A percentile compares a stretch with the other conserved stretches of the same genome.
phyloP scores from a whole-genome alignment of 2,329 filamentous ascomycete genomes.

The Leptodontidium sp. region DNA sequence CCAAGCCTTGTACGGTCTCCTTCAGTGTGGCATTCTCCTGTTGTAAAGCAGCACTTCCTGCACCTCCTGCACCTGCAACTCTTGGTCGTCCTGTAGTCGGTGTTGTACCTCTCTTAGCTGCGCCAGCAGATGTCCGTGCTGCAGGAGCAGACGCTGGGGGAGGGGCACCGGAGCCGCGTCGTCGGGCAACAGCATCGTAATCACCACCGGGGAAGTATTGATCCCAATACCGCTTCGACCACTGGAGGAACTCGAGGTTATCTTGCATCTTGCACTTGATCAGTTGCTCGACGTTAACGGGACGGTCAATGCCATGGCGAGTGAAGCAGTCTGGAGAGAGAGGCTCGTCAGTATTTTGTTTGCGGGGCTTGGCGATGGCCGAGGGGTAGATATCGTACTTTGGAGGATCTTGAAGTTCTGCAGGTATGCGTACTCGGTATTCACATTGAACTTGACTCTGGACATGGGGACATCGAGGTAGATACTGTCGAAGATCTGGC shows the following conservation, averaged over 20 bases:
- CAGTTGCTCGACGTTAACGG: constrained; percentile 85
- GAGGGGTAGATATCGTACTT: constrained; percentile 61
- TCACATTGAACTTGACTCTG: constrained; percentile 98
- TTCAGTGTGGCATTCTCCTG: constrained; percentile 89
- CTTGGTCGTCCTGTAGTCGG: constrained; percentile 53
- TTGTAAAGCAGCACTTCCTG: constrained; percentile 75
- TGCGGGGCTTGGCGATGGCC: constrained; percentile 17
- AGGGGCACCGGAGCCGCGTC: constrained; percentile 77
- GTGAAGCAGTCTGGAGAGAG: constrained; percentile 74
- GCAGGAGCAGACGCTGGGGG: constrained; percentile 57
- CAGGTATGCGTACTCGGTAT: constrained; percentile 95
- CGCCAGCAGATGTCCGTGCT: constrained; percentile 55
- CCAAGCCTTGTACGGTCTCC: constrained; percentile 92
- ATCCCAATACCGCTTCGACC: constrained; percentile 97
- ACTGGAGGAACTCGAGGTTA: constrained; percentile 98
- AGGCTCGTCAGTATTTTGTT: constrained; percentile 23
- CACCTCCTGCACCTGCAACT: constrained; percentile 57
- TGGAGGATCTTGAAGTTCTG: constrained; percentile 99
- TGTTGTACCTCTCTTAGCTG: constrained; percentile 54
- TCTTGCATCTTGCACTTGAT: constrained; percentile 99
- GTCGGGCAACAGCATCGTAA: constrained; percentile 87
- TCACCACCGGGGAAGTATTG: constrained; percentile 97
- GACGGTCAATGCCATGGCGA: constrained; percentile 87
- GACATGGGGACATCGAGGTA: constrained; percentile 95
- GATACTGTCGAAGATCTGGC: constrained; percentile 98